A percentile compares a stretch with the other conserved stretches of the same genome.
Conservation (phyloP, 768 basidiomycete genomes). For the Rickenella mellea region DNA sequence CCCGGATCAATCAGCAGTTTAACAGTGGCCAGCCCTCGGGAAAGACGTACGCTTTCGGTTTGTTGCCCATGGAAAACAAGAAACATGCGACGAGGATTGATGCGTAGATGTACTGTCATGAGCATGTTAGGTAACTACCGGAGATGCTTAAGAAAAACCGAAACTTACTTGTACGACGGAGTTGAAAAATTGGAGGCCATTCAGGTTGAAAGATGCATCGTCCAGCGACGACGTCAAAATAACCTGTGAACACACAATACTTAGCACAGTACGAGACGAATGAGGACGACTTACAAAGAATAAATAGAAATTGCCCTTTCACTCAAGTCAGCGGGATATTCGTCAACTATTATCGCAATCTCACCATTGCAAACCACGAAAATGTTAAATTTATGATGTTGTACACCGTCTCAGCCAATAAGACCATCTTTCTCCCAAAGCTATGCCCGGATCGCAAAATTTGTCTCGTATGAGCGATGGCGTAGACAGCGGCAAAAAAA, state of each 20-base stretch:
- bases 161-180: conserved; percentile 56
- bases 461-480: conserved; percentile 80
- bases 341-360: conserved; percentile 24
- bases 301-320: conserved; percentile 86
- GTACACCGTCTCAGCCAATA: conserved; percentile 79
- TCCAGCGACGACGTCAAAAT: conserved; percentile 87
- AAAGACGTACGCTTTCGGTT: conserved; percentile 62
- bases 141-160: conserved; percentile 2
- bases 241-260: conserved; percentile 33
- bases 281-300: conserved; percentile 63
- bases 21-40: neutral
- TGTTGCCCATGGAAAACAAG: conserved; percentile 93
- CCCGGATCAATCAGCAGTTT: neutral
- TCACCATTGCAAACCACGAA: conserved; percentile 87
- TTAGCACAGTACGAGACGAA: neutral
- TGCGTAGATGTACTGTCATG: conserved; percentile 64
- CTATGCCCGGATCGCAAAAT: conserved; percentile 79
- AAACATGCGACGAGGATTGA: conserved; percentile 84
- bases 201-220: conserved; percentile 53
- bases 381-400: conserved; percentile 83
- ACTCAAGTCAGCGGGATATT: neutral
- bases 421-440: conserved; percentile 53
- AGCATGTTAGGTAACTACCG: conserved; percentile 6
- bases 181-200: conserved; percentile 65
- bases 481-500: conserved; percentile 92